Evolutionary conservation across 208 protist species (phyloP), one percentile per base, ranked within the genome.

Genomic region (Angomonas desouzai): DNA sequence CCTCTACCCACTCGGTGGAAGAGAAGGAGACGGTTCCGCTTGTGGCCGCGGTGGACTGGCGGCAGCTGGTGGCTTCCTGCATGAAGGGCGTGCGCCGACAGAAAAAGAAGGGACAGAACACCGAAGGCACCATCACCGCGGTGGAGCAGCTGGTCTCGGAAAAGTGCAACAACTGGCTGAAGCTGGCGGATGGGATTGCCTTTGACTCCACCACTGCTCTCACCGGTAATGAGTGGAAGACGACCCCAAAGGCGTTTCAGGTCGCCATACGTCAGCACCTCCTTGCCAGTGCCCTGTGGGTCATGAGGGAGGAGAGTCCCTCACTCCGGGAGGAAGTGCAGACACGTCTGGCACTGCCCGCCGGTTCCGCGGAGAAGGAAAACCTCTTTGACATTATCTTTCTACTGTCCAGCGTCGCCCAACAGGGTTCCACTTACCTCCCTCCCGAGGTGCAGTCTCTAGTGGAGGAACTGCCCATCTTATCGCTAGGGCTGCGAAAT

Each of bases 401-500:
- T 23, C 20, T 51, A 9, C 20, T 51, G 45, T 13, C 45, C n/a
- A 23, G 18, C 45, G n/a, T 23, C 20, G 45, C 20, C 6, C 10
- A 51, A 13, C 18, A 51, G 6, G 45, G 45, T 9, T 6, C 18
- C 45, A 23, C 18, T 9, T 27, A 3, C 6, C 45, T 51, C 20
- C 45, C 45, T 22, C 18, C 6, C 9, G 20, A 23, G 6, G 9
- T 51, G 45, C 10, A 51, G 6, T 23, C 10, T 27, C 4, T 51
- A 6, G 45, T 16, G 45, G 18, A 51, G 6, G 45, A 51, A 23
- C n/a, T 51, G 4, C 6, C 20, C 6, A 51, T 51, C 20, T 23
- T 27, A 51, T 51, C 45, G 3, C 45, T 51, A 3, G 45, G 45
- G 6, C 45, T 51, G 20, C 45, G 45, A 51, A 51, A 51, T 23